Evolutionary conservation across 2,329 filamentous ascomycete species (phyloP).

Genomic region (Neonectria ditissima): DNA sequence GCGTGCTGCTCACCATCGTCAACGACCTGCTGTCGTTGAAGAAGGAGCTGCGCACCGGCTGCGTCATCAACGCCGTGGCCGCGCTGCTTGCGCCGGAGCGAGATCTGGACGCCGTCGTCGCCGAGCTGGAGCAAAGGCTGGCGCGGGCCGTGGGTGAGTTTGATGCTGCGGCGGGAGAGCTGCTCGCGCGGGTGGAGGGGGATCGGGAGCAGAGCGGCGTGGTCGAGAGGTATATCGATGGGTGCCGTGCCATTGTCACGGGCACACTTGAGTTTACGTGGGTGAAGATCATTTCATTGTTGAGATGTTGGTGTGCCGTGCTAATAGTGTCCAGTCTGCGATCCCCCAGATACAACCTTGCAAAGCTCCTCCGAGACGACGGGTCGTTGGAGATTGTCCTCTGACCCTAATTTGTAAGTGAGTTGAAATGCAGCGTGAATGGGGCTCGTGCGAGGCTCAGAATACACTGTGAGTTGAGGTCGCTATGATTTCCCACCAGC

Average conservation of each 20-base stretch:
- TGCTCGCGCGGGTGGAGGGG: conserved; percentile 22
- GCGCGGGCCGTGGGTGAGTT: conserved; percentile 38
- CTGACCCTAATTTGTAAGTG: conserved; percentile 26
- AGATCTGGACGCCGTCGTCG: conserved; percentile 40
- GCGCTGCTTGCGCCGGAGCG: conserved; percentile 40
- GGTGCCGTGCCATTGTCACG: conserved; percentile 46
- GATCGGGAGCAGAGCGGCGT: conserved; percentile 27
- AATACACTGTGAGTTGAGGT: conserved; percentile 1
- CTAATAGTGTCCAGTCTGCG: conserved; percentile 44
- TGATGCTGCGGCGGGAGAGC: conserved; percentile 35
- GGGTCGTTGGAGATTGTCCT: conserved; percentile 50
- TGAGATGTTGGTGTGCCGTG: background rate
- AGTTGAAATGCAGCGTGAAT: background rate
- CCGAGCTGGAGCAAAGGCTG: conserved; percentile 39
- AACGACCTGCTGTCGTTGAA: conserved; percentile 50
- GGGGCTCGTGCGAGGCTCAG: background rate
- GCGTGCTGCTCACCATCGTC: conserved; percentile 41
- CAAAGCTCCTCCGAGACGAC: conserved; percentile 46
- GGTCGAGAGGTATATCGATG: conserved; percentile 46
- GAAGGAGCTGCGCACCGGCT: conserved; percentile 46
- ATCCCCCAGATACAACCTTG: conserved; percentile 50
- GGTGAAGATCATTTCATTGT: conserved; percentile 19
- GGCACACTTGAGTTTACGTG: conserved; percentile 51
- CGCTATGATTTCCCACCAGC: background rate
- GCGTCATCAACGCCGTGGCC: conserved; percentile 47